Conservation (phyloP, 352 stramenopile genomes). For the Phytopythium cucurbitacearum region DNA sequence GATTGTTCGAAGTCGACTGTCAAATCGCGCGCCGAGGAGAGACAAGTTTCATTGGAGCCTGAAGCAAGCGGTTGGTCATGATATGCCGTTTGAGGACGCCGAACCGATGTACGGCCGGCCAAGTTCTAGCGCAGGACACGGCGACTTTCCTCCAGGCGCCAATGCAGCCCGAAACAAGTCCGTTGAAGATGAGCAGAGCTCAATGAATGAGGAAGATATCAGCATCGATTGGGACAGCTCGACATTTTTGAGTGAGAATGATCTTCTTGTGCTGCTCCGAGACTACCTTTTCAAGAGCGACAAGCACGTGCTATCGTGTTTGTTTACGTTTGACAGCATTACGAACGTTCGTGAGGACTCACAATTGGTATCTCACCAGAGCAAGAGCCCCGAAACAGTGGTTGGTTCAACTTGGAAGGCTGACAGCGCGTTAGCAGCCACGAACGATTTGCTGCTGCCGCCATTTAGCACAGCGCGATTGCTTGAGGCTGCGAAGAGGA, state of each 20-base stretch:
- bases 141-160: not conserved
- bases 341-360: constrained; percentile 51
- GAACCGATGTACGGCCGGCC: constrained; percentile 10
- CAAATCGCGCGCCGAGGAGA: constrained; percentile 19
- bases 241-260: constrained; percentile 64
- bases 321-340: constrained; percentile 80
- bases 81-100: constrained; percentile 45
- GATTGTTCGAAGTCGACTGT: constrained; percentile 52
- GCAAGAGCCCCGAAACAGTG: constrained; percentile 26
- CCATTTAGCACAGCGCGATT: constrained; percentile 84
- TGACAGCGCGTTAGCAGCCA: constrained; percentile 36
- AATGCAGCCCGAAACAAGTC: constrained; percentile 5
- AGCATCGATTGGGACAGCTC: constrained; percentile 24
- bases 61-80: constrained; percentile 68
- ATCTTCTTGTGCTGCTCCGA: constrained; percentile 68
- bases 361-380: constrained; percentile 31
- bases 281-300: constrained; percentile 75
- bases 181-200: constrained; percentile 32
- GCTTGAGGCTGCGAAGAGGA: constrained; percentile 54
- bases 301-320: constrained; percentile 71
- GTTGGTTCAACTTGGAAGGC: constrained; percentile 51
- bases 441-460: constrained; percentile 54
- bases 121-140: not conserved
- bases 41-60: constrained; percentile 69
- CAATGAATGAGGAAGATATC: constrained; percentile 48